Evolutionary conservation across 2,329 filamentous ascomycete species (phyloP).

Genomic region (Aspergillus neoniger): DNA sequence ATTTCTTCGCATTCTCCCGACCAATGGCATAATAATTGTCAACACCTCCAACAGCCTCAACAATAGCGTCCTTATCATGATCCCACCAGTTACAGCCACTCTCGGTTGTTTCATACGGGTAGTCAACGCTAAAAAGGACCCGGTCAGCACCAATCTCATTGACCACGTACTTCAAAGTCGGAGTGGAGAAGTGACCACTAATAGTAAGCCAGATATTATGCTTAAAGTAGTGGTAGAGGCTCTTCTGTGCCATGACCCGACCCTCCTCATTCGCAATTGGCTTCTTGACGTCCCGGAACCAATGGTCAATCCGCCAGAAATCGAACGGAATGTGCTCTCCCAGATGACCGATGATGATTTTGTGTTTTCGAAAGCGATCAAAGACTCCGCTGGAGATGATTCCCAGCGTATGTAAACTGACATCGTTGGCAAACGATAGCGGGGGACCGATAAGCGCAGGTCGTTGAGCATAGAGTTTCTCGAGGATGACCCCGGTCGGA

Average conservation of each 20-base stretch:
- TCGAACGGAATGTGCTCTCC: slow-evolving; percentile 49
- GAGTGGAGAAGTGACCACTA: too few species aligned
- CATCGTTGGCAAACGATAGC: neutral
- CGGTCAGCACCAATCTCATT: too few species aligned
- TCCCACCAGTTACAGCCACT: too few species aligned
- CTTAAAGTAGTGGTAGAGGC: neutral
- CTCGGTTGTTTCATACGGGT: too few species aligned
- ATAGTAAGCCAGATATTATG: too few species aligned
- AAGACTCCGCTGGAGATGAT: slow-evolving; percentile 49
- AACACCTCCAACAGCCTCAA: neutral
- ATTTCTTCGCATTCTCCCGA: neutral
- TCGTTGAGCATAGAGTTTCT: neutral
- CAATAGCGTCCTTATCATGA: neutral
- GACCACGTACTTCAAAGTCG: too few species aligned
- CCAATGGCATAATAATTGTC: neutral
- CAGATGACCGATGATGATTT: slow-evolving; percentile 48
- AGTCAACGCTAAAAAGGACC: too few species aligned
- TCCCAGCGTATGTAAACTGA: slow-evolving; percentile 54
- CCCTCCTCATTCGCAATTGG: neutral
- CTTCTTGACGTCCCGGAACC: neutral
- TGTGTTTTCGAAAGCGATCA: slow-evolving; percentile 44
- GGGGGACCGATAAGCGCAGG: neutral
- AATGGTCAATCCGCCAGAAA: slow-evolving; percentile 39
- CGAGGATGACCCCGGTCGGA: neutral
- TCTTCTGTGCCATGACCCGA: neutral